Conservation (phyloP, 495 filamentous ascomycete species). For the Hypomontagnella monticulosa region DNA sequence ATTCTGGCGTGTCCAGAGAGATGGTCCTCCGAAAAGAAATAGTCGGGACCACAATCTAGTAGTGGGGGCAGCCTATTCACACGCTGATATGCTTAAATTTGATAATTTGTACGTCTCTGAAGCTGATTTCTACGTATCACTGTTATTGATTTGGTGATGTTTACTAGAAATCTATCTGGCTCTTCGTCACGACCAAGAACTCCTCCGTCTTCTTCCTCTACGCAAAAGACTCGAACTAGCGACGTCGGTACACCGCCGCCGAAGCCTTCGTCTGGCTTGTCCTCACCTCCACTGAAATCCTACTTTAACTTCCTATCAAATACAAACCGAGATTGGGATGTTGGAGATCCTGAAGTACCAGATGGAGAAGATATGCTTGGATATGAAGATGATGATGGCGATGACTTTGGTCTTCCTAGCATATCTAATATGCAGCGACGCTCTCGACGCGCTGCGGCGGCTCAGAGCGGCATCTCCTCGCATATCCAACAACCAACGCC, state of each 20-base stretch:
- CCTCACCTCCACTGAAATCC: conserved; percentile 70
- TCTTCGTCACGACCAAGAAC: conserved; percentile 60
- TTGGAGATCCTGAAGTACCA: conserved; percentile 58
- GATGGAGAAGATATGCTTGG: conserved; percentile 75
- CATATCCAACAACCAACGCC: conserved; percentile 37
- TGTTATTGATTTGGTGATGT: conserved; percentile 34
- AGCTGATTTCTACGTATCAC: conserved; percentile 18
- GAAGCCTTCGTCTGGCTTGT: conserved; percentile 60
- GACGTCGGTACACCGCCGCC: conserved; percentile 65
- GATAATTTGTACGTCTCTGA: conserved; percentile 68
- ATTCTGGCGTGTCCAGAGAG: conserved; percentile 80
- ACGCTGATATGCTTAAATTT: conserved; percentile 91
- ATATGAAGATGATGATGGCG: conserved; percentile 85
- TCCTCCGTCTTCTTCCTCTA: conserved; percentile 57
- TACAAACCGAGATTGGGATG: conserved; percentile 79
- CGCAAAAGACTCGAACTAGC: conserved; percentile 47
- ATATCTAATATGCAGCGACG: conserved; percentile 86
- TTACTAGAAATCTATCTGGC: conserved; percentile 53
- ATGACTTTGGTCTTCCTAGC: conserved; percentile 93
- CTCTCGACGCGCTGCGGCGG: conserved; percentile 61
- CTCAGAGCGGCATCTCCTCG: conserved; percentile 44
- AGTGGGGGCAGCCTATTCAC: conserved; percentile 96
- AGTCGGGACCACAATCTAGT: conserved; percentile 76
- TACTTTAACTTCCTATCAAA: conserved; percentile 81
- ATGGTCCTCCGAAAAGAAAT: conserved; percentile 62